A percentile compares a stretch with the other conserved stretches of the same genome.
phyloP scores from a whole-genome alignment of 1,139 yeast species.

The Magnusiomyces starmeri region DNA sequence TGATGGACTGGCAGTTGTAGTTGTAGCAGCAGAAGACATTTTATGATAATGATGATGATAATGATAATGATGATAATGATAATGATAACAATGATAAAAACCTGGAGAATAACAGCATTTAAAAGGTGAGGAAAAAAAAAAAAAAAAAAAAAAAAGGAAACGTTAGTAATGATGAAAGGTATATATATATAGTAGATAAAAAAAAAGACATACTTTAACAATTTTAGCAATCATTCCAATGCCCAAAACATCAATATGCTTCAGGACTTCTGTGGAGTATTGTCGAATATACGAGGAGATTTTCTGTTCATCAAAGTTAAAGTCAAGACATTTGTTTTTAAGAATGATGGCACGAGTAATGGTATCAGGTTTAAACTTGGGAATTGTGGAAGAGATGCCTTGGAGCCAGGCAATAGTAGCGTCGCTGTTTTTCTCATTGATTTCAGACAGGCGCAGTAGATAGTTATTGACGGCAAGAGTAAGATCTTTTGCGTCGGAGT shows the following conservation, averaged over 20 bases:
- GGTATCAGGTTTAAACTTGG: slow-evolving; percentile 27
- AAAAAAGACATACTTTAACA: slow-evolving; percentile 26
- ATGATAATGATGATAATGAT: not conserved
- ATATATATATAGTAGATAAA: slow-evolving; percentile 1
- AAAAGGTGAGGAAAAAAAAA: not conserved
- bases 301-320: slow-evolving; percentile 16
- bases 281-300: slow-evolving; percentile 5
- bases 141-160: not conserved
- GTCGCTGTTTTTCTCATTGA: slow-evolving; percentile 29
- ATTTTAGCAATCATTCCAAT: slow-evolving; percentile 49
- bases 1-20: too few relatives aligned
- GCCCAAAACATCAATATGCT: slow-evolving; percentile 64
- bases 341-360: slow-evolving; percentile 35
- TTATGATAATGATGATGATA: too few relatives aligned
- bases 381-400: slow-evolving; percentile 23
- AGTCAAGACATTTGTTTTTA: slow-evolving; percentile 28
- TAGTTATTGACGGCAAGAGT: slow-evolving; percentile 45
- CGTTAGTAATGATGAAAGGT: not conserved
- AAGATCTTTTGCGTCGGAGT: slow-evolving; percentile 35
- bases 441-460: slow-evolving; percentile 39
- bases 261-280: slow-evolving; percentile 38
- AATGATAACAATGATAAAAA: too few relatives aligned
- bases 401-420: slow-evolving; percentile 29
- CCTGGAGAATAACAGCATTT: not conserved
- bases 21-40: too few relatives aligned